Evolutionary conservation across 176 grass and related monocot genomes (phyloP), one percentile per base, ranked within the genome.

Genomic region (Chloris gayana): DNA sequence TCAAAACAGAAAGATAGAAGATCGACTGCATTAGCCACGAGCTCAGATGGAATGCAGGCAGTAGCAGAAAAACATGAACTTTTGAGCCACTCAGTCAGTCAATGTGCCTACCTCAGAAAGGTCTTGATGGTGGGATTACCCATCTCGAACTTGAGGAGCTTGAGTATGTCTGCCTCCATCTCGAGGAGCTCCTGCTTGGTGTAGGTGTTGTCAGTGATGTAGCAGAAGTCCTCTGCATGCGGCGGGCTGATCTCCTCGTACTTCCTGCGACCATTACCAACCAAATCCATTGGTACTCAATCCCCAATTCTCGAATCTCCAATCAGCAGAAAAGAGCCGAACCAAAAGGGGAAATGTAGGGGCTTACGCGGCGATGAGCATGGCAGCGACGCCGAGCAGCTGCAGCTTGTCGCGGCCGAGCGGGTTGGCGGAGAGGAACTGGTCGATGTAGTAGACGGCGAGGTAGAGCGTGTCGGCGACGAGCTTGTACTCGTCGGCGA

Each of bases 181-280:
- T 89, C 86, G 57, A 99, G 64, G 19, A 98, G 73, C 84, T 99
- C 96, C 82, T 90, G 88, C 63, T 74, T 95, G 37, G 89, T 95
- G 82, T 95, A 98, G 27, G 95, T 98, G 73, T 95, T 98, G 50
- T 98, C 95, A 1, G 95, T 98, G 75, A 95, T 95, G 71, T 93
- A 98, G 78, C 95, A 98, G 68, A 98, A 98, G 64, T 98, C 95
- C 79, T 98, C 92, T 2, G 87, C 88, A 34, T 95, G 88, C 0
- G 95, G 92, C 0, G 92, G 88, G 11, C 37, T 87, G 31, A 98
- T 98, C 69, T 98, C 95, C 84, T 98, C 95, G 24, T 95, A 98
- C 85, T 93, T 98, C 69, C 95, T 98, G 86, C 72, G n/a, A n/a
- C n/a, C n/a, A n/a, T n/a, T n/a, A n/a, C n/a, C n/a, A 75, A 13